These are phyloP conservation scores for Glycyrrhiza uralensis DNA, from an alignment of 306 rosid species.

Conservation along the genomic window DNA sequence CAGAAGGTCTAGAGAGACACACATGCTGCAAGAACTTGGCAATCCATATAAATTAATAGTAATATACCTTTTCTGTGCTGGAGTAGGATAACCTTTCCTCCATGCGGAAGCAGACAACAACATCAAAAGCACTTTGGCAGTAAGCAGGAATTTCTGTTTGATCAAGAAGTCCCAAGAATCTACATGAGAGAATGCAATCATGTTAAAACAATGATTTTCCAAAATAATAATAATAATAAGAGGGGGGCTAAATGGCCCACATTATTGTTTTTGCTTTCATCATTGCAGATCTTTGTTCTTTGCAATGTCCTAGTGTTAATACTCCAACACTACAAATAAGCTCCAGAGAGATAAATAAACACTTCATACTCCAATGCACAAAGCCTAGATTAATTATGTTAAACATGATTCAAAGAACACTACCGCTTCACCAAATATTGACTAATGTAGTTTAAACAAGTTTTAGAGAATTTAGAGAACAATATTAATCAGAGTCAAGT, in stretches of 20 bases:
- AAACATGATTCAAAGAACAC: background rate
- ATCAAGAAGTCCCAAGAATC: conserved; percentile 83
- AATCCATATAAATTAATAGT: background rate
- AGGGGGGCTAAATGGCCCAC: conserved; percentile 41
- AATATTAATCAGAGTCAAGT: background rate
- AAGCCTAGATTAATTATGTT: background rate
- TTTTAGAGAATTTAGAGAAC: background rate
- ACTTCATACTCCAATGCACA: background rate
- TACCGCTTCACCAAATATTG: background rate
- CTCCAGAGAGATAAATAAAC: conserved; percentile 17
- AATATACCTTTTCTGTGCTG: conserved; percentile 66
- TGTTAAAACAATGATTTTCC: conserved; percentile 12
- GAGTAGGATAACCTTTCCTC: conserved; percentile 76
- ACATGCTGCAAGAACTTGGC: background rate
- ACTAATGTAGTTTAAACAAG: background rate
- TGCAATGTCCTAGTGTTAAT: conserved; percentile 57
- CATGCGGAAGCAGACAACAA: conserved; percentile 72
- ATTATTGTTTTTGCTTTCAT: conserved; percentile 80
- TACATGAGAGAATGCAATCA: conserved; percentile 19
- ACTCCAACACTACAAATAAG: conserved; percentile 20
- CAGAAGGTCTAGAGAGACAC: background rate
- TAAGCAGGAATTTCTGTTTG: conserved; percentile 66
- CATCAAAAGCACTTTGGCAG: conserved; percentile 81
- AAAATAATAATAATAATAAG: background rate
- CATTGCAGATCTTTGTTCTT: conserved; percentile 54